phyloP scores from a whole-genome alignment of 1,284 basidiomycete genomes.

The Ceraceosorus guamensis region DNA sequence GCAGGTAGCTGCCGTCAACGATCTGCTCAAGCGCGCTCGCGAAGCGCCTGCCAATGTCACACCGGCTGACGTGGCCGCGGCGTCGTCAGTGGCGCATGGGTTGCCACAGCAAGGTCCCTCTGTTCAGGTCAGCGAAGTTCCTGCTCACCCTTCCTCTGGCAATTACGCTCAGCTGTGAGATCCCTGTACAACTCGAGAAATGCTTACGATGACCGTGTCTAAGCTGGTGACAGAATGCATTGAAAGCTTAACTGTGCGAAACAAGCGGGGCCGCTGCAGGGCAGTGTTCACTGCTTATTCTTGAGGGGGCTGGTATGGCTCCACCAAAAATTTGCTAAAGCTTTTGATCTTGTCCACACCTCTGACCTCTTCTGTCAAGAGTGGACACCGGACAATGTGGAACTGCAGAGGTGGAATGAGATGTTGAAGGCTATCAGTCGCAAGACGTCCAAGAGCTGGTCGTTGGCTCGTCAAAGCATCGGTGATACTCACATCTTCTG shows the following conservation, averaged over 20 bases:
- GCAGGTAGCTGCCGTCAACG: slow-evolving; percentile 39
- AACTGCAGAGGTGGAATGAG: slow-evolving; percentile 1
- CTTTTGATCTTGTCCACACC: slow-evolving; percentile 85
- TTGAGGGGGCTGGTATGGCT: slow-evolving; percentile 32
- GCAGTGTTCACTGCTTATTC: not conserved
- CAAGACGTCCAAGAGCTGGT: not conserved
- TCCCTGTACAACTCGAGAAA: too few relatives aligned
- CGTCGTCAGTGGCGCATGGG: slow-evolving; percentile 25
- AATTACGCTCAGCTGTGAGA: slow-evolving; percentile 16
- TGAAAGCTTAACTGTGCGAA: too few relatives aligned
- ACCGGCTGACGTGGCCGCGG: slow-evolving; percentile 24
- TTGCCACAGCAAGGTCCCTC: slow-evolving; percentile 42
- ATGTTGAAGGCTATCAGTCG: not conserved
- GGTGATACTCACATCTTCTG: slow-evolving; percentile 55
- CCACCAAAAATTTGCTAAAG: slow-evolving; percentile 36
- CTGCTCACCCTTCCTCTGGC: slow-evolving; percentile 11
- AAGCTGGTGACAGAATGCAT: too few relatives aligned
- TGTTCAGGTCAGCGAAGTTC: slow-evolving; percentile 22
- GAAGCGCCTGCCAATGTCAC: slow-evolving; percentile 26
- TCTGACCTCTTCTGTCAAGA: slow-evolving; percentile 92
- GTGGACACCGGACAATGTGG: slow-evolving; percentile 18
- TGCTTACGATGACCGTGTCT: too few relatives aligned
- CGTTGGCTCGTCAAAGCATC: not conserved
- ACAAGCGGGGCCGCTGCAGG: too few relatives aligned
- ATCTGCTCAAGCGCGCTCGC: slow-evolving; percentile 37